These are phyloP conservation scores for Mycena kentingensis DNA, from an alignment of 768 basidiomycete genomes.

Conservation along the genomic window DNA sequence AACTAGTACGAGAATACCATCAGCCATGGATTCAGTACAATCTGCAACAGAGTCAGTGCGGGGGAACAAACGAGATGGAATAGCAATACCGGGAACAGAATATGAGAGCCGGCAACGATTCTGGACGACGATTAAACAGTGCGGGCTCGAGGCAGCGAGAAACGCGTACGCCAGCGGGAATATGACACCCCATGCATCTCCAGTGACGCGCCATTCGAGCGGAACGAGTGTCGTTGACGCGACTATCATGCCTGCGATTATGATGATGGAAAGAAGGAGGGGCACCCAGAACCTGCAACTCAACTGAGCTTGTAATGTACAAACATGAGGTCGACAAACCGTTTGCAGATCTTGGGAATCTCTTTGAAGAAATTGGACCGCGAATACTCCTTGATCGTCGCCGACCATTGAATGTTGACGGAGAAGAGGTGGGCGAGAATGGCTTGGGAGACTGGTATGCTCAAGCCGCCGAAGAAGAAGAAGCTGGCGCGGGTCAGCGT, in stretches of 20 bases:
- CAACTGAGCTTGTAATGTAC: conserved; percentile 30
- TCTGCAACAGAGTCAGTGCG: conserved; percentile 30
- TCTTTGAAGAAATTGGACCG: conserved; percentile 90
- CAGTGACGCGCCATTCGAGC: conserved; percentile 56
- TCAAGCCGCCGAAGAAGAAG: conserved; percentile 77
- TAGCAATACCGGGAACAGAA: conserved; percentile 66
- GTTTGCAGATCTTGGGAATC: conserved; percentile 77
- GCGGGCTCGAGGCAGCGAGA: conserved; percentile 34
- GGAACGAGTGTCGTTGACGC: conserved; percentile 51
- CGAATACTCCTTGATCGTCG: conserved; percentile 80
- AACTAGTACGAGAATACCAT: conserved; percentile 69
- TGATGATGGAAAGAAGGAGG: conserved; percentile 49
- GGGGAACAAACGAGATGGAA: neutral
- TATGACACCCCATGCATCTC: conserved; percentile 69
- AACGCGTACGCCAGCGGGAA: conserved; percentile 64
- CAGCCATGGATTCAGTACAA: conserved; percentile 50
- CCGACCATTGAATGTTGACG: conserved; percentile 58
- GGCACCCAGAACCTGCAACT: conserved; percentile 58
- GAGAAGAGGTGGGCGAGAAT: conserved; percentile 67
- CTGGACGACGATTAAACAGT: conserved; percentile 47
- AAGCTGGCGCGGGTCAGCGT: conserved; percentile 45
- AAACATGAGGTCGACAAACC: conserved; percentile 47
- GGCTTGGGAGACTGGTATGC: conserved; percentile 68
- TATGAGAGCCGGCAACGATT: conserved; percentile 61
- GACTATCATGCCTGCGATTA: conserved; percentile 62